Evolutionary conservation across 495 filamentous ascomycete genomes (phyloP).

Genomic region (Lophium mytilinum): DNA sequence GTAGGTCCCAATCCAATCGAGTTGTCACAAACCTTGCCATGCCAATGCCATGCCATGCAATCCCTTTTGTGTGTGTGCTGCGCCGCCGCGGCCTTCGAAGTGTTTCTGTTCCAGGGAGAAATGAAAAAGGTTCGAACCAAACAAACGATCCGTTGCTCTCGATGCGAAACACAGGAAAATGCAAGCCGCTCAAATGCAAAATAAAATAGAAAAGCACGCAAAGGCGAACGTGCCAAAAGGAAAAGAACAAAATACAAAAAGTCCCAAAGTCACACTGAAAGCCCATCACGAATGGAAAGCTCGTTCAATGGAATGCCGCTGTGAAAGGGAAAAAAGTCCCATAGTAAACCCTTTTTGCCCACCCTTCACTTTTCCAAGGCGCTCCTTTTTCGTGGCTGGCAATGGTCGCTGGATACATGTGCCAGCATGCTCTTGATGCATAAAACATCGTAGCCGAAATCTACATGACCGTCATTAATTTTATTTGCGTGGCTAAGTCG

Average conservation of each 20-base stretch:
- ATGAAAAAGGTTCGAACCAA: no score
- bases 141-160: no score
- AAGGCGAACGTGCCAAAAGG: neutral
- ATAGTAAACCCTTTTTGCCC: slow-evolving; percentile 10
- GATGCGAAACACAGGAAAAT: no score
- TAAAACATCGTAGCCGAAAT: slow-evolving; percentile 14
- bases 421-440: slow-evolving; percentile 5
- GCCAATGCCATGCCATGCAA: no score
- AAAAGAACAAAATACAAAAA: slow-evolving; percentile 20
- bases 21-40: no score
- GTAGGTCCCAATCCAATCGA: no score
- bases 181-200: slow-evolving; percentile 1
- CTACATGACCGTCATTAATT: slow-evolving; percentile 61
- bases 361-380: slow-evolving; percentile 5
- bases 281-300: neutral
- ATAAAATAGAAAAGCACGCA: slow-evolving; percentile 19
- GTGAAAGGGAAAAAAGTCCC: slow-evolving; percentile 11
- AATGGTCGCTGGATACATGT: neutral
- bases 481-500: slow-evolving; percentile 50
- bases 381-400: slow-evolving; percentile 3
- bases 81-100: no score
- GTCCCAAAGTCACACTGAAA: slow-evolving; percentile 5
- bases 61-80: no score
- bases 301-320: slow-evolving; percentile 14
- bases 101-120: no score